Evolutionary conservation across 1,284 basidiomycete species (phyloP).

Genomic region (Phellopilus nigrolimitatus): DNA sequence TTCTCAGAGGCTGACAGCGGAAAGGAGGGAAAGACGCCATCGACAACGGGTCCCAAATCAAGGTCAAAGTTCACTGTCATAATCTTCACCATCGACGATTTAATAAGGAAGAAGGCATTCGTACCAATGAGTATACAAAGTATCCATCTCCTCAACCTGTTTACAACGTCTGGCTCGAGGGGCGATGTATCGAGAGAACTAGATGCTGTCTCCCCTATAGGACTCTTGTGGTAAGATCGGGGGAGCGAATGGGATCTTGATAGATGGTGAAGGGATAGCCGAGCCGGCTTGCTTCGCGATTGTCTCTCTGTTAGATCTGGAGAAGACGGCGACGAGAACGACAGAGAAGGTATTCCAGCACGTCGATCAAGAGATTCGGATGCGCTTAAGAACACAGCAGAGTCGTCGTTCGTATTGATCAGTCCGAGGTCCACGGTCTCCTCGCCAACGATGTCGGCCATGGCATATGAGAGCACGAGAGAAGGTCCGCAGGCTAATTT

Average conservation of each 20-base stretch:
- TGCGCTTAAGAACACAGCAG: conserved; percentile 8
- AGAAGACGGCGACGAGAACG: conserved; percentile 28
- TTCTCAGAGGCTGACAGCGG: conserved; percentile 60
- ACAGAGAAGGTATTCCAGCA: conserved; percentile 6
- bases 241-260: conserved; percentile 41
- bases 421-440: conserved; percentile 14
- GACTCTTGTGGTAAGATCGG: conserved; percentile 20
- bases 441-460: conserved; percentile 2
- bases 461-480: background rate
- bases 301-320: conserved; percentile 26
- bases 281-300: conserved; percentile 21
- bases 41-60: conserved; percentile 81
- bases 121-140: conserved; percentile 71
- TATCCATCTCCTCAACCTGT: conserved; percentile 70
- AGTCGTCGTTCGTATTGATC: conserved; percentile 13
- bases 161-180: conserved; percentile 44
- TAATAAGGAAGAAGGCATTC: conserved; percentile 21
- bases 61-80: conserved; percentile 80
- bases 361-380: background rate
- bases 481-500: background rate
- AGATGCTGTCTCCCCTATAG: conserved; percentile 20
- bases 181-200: conserved; percentile 10
- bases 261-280: conserved; percentile 19
- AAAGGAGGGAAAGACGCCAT: conserved; percentile 63
- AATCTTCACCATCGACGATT: conserved; percentile 16